Percentiles rank a stretch among this genome's conserved stretches.
These are phyloP conservation scores for Chaetomium fimeti DNA, from an alignment of 495 filamentous ascomycete species.

Conservation along the genomic window DNA sequence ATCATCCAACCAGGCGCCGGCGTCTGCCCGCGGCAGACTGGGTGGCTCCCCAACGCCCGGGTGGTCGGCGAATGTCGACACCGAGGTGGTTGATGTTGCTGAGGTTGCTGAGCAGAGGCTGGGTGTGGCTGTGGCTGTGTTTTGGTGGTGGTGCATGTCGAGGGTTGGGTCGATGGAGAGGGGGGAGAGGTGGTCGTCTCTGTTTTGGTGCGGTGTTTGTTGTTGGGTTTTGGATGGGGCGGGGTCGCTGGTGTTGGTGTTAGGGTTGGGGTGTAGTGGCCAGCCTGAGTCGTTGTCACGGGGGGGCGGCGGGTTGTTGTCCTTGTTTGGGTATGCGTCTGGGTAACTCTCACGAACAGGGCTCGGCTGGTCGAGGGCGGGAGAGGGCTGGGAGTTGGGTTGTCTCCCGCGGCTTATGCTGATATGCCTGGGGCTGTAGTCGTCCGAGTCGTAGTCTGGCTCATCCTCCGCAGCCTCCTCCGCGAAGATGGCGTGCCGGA, in stretches of 20 bases:
- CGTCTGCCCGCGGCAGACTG: too few species aligned
- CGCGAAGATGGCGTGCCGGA: slow-evolving; percentile 18
- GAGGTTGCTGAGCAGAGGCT: slow-evolving; percentile 11
- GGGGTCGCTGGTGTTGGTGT: not conserved
- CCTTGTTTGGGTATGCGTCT: too few species aligned
- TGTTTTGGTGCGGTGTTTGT: not conserved
- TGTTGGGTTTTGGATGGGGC: too few species aligned
- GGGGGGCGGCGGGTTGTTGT: too few species aligned
- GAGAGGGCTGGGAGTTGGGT: not conserved
- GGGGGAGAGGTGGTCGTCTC: not conserved
- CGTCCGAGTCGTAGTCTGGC: not conserved
- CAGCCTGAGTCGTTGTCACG: too few species aligned
- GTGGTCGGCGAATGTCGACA: not conserved
- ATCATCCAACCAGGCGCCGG: too few species aligned
- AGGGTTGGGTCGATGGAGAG: not conserved
- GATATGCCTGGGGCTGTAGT: not conserved
- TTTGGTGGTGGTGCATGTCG: not conserved
- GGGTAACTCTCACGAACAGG: too few species aligned
- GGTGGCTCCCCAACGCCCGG: too few species aligned
- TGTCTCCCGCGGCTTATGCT: not conserved
- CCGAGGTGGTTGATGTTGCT: not conserved
- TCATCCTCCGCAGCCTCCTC: not conserved
- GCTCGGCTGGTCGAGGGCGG: too few species aligned
- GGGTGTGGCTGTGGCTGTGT: not conserved
- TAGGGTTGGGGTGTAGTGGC: slow-evolving; percentile 25